A percentile compares a stretch with the other conserved stretches of the same genome.
phyloP scores from a whole-genome alignment of 768 basidiomycete genomes.

The Chalciporus piperatus region DNA sequence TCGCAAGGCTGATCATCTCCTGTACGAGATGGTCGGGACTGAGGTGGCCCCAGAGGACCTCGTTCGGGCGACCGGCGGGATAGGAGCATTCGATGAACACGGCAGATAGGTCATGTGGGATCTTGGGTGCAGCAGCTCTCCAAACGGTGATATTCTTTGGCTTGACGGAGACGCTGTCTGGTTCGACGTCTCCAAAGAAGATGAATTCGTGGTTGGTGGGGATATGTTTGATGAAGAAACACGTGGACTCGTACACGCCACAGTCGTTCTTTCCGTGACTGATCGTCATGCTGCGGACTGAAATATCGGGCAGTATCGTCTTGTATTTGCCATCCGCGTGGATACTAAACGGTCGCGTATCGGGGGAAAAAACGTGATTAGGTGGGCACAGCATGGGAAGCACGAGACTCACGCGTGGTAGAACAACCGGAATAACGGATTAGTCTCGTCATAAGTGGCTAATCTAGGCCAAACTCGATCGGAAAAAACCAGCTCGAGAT shows the following conservation, averaged over 20 bases:
- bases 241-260: conserved; percentile 70
- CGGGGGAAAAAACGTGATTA: neutral
- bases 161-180: conserved; percentile 63
- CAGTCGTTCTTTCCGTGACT: conserved; percentile 63
- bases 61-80: conserved; percentile 65
- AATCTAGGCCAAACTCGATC: conserved; percentile 85
- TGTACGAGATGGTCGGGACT: conserved; percentile 74
- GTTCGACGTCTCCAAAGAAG: conserved; percentile 95
- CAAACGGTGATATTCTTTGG: conserved; percentile 73
- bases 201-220: conserved; percentile 66
- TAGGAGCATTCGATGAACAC: conserved; percentile 97
- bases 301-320: conserved; percentile 50
- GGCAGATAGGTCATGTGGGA: conserved; percentile 64
- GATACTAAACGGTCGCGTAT: conserved; percentile 37
- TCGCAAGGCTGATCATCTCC: conserved; percentile 71
- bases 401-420: conserved; percentile 57
- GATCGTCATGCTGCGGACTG: conserved; percentile 65
- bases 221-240: conserved; percentile 81
- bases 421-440: conserved; percentile 57
- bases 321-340: conserved; percentile 51
- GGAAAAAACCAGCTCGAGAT: conserved; percentile 70
- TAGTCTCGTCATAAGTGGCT: conserved; percentile 66
- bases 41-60: conserved; percentile 81
- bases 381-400: neutral
- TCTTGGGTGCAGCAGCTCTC: conserved; percentile 75